Evolutionary conservation across 768 basidiomycete genomes (phyloP).

Genomic region (Phylloporus sp.): DNA sequence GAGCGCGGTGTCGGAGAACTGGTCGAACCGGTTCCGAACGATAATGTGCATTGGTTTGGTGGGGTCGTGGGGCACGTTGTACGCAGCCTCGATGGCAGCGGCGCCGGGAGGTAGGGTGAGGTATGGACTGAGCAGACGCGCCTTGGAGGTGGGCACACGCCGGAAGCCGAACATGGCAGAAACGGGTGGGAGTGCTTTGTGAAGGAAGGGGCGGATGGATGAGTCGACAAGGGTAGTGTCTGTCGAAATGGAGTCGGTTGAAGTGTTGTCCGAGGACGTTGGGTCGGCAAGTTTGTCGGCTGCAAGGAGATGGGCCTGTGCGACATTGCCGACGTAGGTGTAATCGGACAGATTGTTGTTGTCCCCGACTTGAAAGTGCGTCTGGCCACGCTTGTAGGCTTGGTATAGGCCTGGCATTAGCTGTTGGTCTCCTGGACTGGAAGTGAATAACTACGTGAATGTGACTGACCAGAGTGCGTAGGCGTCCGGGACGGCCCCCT

Average conservation of each 20-base stretch:
- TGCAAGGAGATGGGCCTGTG: slow-evolving; percentile 89
- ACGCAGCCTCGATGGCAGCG: slow-evolving; percentile 52
- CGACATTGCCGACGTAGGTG: slow-evolving; percentile 96
- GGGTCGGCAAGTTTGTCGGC: slow-evolving; percentile 73
- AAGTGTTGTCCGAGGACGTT: slow-evolving; percentile 34
- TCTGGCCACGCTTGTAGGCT: slow-evolving; percentile 80
- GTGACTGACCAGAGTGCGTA: too few species aligned
- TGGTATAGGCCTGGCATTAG: slow-evolving; percentile 73
- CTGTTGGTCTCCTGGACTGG: slow-evolving; percentile 89
- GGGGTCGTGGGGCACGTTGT: slow-evolving; percentile 42
- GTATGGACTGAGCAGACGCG: slow-evolving; percentile 83
- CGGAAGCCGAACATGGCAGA: slow-evolving; percentile 57
- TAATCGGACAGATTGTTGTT: slow-evolving; percentile 94
- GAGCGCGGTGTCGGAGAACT: slow-evolving; percentile 58
- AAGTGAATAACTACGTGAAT: not conserved
- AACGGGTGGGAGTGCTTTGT: slow-evolving; percentile 56
- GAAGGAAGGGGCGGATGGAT: slow-evolving; percentile 40
- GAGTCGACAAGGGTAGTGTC: slow-evolving; percentile 35
- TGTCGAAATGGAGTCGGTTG: slow-evolving; percentile 6
- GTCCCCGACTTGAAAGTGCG: slow-evolving; percentile 89
- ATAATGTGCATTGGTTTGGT: slow-evolving; percentile 47
- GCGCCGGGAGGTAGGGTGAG: slow-evolving; percentile 57
- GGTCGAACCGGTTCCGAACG: slow-evolving; percentile 78
- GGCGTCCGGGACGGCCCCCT: too few species aligned
- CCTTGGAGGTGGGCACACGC: slow-evolving; percentile 73